Evolutionary conservation across 2,329 filamentous ascomycete genomes (phyloP).

Genomic region (Ceratocystis destructans): DNA sequence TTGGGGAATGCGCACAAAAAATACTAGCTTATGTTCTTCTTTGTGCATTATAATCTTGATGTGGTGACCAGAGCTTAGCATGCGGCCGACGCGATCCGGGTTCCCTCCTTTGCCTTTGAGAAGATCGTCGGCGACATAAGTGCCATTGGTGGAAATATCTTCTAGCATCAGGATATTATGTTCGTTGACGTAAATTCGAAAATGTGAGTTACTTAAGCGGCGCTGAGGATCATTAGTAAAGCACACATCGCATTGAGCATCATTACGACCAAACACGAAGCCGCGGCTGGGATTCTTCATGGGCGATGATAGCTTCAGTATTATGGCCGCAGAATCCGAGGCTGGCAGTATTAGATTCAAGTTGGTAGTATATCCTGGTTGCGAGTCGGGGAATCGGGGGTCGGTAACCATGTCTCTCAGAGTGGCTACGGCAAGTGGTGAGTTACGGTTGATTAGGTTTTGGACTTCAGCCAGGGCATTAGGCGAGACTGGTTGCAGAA

Average conservation of each 20-base stretch:
- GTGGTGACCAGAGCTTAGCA: conserved; percentile 57
- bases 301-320: conserved; percentile 61
- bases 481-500: conserved; percentile 66
- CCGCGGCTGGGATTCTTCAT: conserved; percentile 56
- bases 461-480: conserved; percentile 58
- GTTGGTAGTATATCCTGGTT: conserved; percentile 36
- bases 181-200: conserved; percentile 82
- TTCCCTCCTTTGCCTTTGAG: conserved; percentile 35
- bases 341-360: conserved; percentile 37
- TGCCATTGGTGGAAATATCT: conserved; percentile 93
- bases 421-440: conserved; percentile 37
- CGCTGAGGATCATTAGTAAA: conserved; percentile 52
- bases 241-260: conserved; percentile 54
- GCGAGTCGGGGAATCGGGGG: conserved; percentile 36
- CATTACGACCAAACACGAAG: conserved; percentile 77
- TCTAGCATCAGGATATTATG: conserved; percentile 80
- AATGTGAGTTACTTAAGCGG: conserved; percentile 87
- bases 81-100: conserved; percentile 36
- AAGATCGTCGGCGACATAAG: conserved; percentile 61
- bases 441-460: conserved; percentile 34
- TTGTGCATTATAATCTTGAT: conserved; percentile 53
- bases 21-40: conserved; percentile 49
- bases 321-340: conserved; percentile 49
- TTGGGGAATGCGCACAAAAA: conserved; percentile 72
- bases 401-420: conserved; percentile 33